A percentile compares a stretch with the other conserved stretches of the same genome.
These are phyloP conservation scores for Deinandra increscens DNA, from an alignment of 129 eudicot species.

Conservation along the genomic window DNA sequence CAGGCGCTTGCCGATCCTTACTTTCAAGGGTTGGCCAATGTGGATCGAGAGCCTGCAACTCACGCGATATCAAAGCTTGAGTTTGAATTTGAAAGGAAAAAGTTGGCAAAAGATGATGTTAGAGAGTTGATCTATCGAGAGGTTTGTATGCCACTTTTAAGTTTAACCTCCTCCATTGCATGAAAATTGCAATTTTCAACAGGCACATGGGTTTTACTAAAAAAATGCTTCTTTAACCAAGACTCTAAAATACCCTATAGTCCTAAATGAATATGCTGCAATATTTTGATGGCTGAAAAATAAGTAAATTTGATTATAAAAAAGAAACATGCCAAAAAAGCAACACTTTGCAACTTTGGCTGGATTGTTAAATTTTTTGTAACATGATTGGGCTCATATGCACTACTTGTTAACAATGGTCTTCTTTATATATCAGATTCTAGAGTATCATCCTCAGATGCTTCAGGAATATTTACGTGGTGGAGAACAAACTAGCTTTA, in stretches of 20 bases:
- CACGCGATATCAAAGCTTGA: conserved; percentile 86
- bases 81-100: conserved; percentile 90
- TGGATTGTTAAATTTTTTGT: background rate
- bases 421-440: conserved; percentile 48
- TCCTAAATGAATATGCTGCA: background rate
- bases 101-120: conserved; percentile 86
- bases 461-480: conserved; percentile 86
- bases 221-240: background rate
- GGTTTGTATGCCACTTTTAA: conserved; percentile 50
- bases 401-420: background rate
- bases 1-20: conserved; percentile 90
- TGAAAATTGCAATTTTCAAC: conserved; percentile 6
- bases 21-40: conserved; percentile 83
- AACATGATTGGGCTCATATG: background rate
- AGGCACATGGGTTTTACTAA: background rate
- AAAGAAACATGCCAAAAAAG: conserved; percentile 5
- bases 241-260: background rate
- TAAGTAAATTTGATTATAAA: background rate
- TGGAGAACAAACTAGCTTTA: conserved; percentile 89
- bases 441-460: conserved; percentile 98
- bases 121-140: conserved; percentile 92
- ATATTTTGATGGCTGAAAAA: background rate
- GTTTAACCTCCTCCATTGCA: too few species aligned
- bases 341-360: background rate
- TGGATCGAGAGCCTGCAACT: conserved; percentile 79